Evolutionary conservation across 108 stramenopile genomes (phyloP).

Genomic region (Seminavis robusta): DNA sequence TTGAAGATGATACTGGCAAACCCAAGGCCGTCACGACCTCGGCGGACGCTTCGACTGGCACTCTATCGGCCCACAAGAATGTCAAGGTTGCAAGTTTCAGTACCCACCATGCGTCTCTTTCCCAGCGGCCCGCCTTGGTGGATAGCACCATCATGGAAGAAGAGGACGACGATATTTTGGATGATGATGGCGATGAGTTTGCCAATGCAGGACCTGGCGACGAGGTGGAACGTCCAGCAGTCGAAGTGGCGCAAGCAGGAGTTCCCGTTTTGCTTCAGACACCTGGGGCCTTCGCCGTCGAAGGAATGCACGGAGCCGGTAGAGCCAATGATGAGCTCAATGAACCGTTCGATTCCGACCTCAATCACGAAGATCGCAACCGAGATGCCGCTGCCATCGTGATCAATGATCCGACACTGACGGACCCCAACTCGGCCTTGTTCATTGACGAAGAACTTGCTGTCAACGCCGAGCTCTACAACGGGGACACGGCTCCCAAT

Average conservation of each 20-base stretch:
- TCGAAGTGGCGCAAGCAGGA: constrained; percentile 13
- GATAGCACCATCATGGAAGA: constrained; percentile 7
- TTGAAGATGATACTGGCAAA: no score
- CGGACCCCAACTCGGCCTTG: no score
- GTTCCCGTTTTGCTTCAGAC: constrained; percentile 20
- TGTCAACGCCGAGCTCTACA: no score
- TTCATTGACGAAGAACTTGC: no score
- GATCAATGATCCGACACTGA: neutral
- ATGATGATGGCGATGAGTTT: constrained; percentile 4
- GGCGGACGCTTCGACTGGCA: no score
- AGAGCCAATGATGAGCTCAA: neutral
- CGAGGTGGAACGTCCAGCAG: constrained; percentile 18
- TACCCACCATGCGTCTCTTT: neutral
- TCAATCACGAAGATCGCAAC: constrained; percentile 25
- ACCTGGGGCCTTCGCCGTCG: constrained; percentile 32
- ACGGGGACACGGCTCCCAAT: no score
- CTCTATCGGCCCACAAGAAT: neutral
- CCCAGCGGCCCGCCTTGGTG: neutral
- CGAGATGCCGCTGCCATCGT: neutral
- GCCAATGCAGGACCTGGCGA: neutral
- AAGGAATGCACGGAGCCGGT: constrained; percentile 9
- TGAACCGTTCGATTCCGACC: constrained; percentile 22
- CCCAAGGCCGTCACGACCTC: no score
- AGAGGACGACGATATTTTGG: constrained; percentile 20
- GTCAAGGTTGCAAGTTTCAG: neutral